These are phyloP conservation scores for Trypanosoma melophagium DNA, from an alignment of 208 protist genomes.

Conservation along the genomic window DNA sequence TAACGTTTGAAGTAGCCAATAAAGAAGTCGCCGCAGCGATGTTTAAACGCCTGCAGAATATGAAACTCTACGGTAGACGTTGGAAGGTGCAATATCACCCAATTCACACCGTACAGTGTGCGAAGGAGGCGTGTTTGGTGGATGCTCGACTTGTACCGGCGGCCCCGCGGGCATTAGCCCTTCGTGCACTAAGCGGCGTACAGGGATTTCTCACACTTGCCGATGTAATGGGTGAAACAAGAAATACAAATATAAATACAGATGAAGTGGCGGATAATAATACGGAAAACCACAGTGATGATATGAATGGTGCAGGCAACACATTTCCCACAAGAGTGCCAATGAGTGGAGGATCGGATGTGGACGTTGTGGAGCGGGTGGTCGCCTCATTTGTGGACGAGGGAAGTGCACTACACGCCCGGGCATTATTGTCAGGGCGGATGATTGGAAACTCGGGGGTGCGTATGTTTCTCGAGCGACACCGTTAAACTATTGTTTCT, in stretches of 20 bases:
- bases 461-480: conserved; percentile 77
- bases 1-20: conserved; percentile 60
- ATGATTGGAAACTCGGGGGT: conserved; percentile 71
- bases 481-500: conserved; percentile 8
- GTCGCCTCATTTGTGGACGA: conserved; percentile 83
- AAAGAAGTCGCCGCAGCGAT: conserved; percentile 57
- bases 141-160: conserved; percentile 60
- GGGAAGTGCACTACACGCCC: conserved; percentile 76
- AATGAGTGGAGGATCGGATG: neutral
- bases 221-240: conserved; percentile 23
- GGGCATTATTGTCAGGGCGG: conserved; percentile 77
- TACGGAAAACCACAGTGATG: neutral
- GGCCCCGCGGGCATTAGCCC: conserved; percentile 40
- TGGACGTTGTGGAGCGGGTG: conserved; percentile 11
- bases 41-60: conserved; percentile 69
- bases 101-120: conserved; percentile 29
- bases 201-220: conserved; percentile 71
- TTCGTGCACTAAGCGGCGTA: conserved; percentile 56
- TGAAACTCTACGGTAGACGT: conserved; percentile 59
- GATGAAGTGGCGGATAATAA: neutral
- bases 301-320: neutral
- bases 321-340: neutral
- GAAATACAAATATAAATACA: neutral
- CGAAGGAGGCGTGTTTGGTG: conserved; percentile 64
- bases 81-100: conserved; percentile 82